Base-by-base conservation (phyloP, 352 stramenopile species). In the Blastocystis sp. region DNA sequence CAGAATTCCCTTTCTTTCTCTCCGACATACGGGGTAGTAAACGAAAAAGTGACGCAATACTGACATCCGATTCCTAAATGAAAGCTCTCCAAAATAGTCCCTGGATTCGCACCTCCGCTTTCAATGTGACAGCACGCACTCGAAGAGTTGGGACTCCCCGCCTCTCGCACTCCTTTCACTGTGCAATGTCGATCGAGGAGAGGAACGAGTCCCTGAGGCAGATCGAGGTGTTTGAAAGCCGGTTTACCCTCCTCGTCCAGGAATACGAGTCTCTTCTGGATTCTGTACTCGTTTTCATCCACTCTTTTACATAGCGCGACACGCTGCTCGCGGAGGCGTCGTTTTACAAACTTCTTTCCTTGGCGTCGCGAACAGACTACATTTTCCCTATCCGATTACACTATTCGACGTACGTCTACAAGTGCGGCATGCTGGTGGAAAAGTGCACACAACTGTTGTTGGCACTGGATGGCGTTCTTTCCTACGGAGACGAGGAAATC, bases 201-300 rank as follows among this genome's bases (percentile, higher is more conserved):
- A 74, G 1, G 12, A 24, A 24, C 1, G 50, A 69, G 4, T 66
- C 74, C 3, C 37, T 85, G 24, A 10, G 31, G 9, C 2, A 41
- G 6, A 67, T 85, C 21, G 16, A 2, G 13, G 31, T 70, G 24
- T 29, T 29, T 31, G 51, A 85, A 21, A 67, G 21, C 13, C 24
- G 50, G 31, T 85, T 67, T 51, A 41, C 41, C 24, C 3, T n/a
- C 3, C 41, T 85, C 12, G 31, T 85, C 31, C 12, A 45, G 26
- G 50, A 85, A 3, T 85, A 85, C 70, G 74, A 85, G 51, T 31
- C 24, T 6, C 74, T 85, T 16, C 45, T 85, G 24, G 74, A 85
- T 6, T 33, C 24, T 16, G 74, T 69, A 69, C 29, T 67, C 4
- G 0, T 19, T 16, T 69, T 12, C 51, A 39, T 31, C 33, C 33